Percentiles rank a stretch among this genome's conserved stretches.
Evolutionary conservation across 2,329 filamentous ascomycete genomes (phyloP).

Genomic region (Diaporthe amygdali): DNA sequence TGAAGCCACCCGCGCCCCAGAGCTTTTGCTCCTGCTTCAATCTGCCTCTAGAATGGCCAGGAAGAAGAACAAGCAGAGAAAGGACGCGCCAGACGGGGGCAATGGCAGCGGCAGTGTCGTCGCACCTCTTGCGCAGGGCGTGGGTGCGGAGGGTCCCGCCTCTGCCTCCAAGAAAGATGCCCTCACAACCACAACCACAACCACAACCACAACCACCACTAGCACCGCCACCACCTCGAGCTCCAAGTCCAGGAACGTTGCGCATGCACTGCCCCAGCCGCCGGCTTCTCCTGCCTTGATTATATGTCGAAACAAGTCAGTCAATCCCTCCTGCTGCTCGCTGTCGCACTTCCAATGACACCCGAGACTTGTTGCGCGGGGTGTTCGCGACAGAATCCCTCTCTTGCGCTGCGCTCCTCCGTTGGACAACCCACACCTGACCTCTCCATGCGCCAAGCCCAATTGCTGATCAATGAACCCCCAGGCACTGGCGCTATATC

Average conservation of each 20-base stretch:
- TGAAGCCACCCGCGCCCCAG: neutral
- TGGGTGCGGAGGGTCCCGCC: neutral
- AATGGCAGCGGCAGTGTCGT: conserved; percentile 22
- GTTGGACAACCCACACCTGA: neutral
- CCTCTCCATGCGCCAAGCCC: neutral
- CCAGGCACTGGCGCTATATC: conserved; percentile 84
- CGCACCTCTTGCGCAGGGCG: neutral
- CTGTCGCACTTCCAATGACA: neutral
- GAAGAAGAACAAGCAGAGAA: conserved; percentile 49
- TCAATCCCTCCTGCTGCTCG: conserved; percentile 29
- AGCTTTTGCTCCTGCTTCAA: neutral
- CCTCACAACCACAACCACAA: neutral
- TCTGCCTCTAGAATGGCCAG: conserved; percentile 44
- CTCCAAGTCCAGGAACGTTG: conserved; percentile 29
- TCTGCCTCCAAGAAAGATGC: neutral
- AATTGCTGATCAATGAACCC: conserved; percentile 9
- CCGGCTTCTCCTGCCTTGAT: conserved; percentile 56
- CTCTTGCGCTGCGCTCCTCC: conserved; percentile 21
- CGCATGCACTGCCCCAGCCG: conserved; percentile 29
- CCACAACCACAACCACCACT: neutral
- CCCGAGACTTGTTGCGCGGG: neutral
- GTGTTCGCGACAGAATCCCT: neutral
- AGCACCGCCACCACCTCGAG: neutral
- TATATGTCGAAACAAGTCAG: conserved; percentile 73
- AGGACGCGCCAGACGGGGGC: conserved; percentile 32